These are phyloP conservation scores for Candida jianshihensis DNA, from an alignment of 805 yeast species.

Conservation along the genomic window DNA sequence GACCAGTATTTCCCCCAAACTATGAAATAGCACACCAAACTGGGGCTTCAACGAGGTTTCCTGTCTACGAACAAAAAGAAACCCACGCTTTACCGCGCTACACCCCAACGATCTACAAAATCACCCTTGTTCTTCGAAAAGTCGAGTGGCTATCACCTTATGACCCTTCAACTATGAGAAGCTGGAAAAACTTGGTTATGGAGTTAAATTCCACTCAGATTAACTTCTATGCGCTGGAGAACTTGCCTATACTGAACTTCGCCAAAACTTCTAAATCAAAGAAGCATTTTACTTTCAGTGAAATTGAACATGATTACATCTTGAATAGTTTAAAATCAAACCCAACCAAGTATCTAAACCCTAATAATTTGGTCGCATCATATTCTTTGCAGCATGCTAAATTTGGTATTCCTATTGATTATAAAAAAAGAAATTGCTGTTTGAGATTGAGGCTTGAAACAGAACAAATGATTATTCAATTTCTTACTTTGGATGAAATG, in stretches of 20 bases:
- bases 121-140: constrained; percentile 56
- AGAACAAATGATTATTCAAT: constrained; percentile 71
- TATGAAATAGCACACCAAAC: constrained; percentile 13
- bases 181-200: constrained; percentile 64
- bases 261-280: constrained; percentile 25
- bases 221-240: constrained; percentile 50
- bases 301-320: constrained; percentile 20
- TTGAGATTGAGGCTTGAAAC: constrained; percentile 74
- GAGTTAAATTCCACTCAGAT: constrained; percentile 85
- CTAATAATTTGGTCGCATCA: constrained; percentile 40
- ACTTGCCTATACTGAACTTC: constrained; percentile 21
- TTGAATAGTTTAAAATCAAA: constrained; percentile 11
- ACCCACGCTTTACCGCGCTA: constrained; percentile 48
- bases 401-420: constrained; percentile 82
- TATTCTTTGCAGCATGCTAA: constrained; percentile 80
- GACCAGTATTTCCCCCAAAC: constrained; percentile 28
- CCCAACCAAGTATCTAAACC: constrained; percentile 10
- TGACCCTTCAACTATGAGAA: constrained; percentile 55
- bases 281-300: constrained; percentile 18
- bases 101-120: constrained; percentile 54
- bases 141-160: constrained; percentile 75
- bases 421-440: constrained; percentile 60
- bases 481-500: constrained; percentile 54
- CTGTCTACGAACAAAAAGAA: constrained; percentile 27
- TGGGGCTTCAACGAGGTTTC: constrained; percentile 26